Evolutionary conservation across 768 basidiomycete species (phyloP).

Genomic region (Gloeopeniophorella convolvens): DNA sequence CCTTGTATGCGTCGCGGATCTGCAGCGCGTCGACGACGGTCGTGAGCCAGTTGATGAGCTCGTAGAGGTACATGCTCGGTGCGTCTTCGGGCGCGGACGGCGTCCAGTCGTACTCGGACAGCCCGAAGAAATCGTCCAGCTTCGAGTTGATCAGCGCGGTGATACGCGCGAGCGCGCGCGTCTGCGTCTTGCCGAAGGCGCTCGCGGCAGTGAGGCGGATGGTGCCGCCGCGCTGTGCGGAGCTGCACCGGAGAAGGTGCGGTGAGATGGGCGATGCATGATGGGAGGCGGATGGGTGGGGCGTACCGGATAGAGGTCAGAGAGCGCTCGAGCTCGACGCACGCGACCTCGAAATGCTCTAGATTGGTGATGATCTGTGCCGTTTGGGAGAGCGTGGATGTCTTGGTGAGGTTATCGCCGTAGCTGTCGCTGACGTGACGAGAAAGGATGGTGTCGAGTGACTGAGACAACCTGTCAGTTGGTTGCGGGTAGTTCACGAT

Average conservation of each 20-base stretch:
- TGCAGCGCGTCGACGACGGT: constrained; percentile 89
- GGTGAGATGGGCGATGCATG: neutral
- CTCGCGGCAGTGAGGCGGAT: constrained; percentile 58
- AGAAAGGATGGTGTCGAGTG: constrained; percentile 77
- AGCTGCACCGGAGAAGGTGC: constrained; percentile 41
- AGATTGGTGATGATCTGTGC: constrained; percentile 90
- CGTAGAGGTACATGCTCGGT: constrained; percentile 92
- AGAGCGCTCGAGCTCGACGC: constrained; percentile 76
- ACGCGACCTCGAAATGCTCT: constrained; percentile 85
- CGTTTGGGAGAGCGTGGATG: constrained; percentile 81
- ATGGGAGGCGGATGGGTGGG: neutral
- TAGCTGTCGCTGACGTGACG: constrained; percentile 73
- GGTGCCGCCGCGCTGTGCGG: constrained; percentile 76
- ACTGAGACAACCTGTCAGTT: constrained; percentile 45
- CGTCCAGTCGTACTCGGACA: constrained; percentile 94
- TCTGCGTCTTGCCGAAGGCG: constrained; percentile 65
- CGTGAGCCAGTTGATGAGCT: constrained; percentile 92
- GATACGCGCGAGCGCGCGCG: constrained; percentile 67
- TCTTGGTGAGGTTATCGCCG: constrained; percentile 61
- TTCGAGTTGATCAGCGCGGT: constrained; percentile 82
- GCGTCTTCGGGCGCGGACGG: constrained; percentile 61
- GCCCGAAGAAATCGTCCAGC: constrained; percentile 91
- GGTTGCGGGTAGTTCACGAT: neutral
- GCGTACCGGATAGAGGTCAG: constrained; percentile 74
- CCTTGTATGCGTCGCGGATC: constrained; percentile 81